Conservation (phyloP, 2,329 filamentous ascomycete genomes). For the Zymoseptoria pseudotritici region DNA sequence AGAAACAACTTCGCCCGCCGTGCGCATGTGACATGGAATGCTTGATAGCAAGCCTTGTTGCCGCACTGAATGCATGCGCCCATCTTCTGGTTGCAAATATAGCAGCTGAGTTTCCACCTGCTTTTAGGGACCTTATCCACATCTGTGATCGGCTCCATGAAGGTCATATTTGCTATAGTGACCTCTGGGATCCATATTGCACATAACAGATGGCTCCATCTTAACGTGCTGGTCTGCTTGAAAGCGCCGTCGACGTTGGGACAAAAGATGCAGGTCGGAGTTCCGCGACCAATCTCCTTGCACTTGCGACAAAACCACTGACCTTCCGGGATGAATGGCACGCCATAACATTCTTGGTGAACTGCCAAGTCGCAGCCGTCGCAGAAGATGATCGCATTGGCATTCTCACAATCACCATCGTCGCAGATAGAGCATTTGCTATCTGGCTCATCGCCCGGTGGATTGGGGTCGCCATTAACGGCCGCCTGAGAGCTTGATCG, state of each 20-base stretch:
- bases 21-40: slow-evolving; percentile 95
- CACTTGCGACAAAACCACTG: slow-evolving; percentile 98
- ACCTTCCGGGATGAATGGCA: slow-evolving; percentile 96
- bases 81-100: slow-evolving; percentile 96
- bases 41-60: slow-evolving; percentile 93
- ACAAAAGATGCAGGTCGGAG: slow-evolving; percentile 95
- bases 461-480: slow-evolving; percentile 84
- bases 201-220: slow-evolving; percentile 94
- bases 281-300: slow-evolving; percentile 84
- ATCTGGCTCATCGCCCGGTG: slow-evolving; percentile 81
- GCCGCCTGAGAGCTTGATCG: slow-evolving; percentile 90
- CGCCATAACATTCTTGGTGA: slow-evolving; percentile 97
- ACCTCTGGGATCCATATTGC: slow-evolving; percentile 99
- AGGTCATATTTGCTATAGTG: slow-evolving; percentile 86
- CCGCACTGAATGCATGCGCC: slow-evolving; percentile 97
- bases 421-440: slow-evolving; percentile 97
- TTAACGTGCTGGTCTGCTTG: slow-evolving; percentile 92
- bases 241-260: slow-evolving; percentile 96
- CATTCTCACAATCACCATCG: slow-evolving; percentile 98
- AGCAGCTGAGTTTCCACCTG: slow-evolving; percentile 78
- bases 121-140: slow-evolving; percentile 95
- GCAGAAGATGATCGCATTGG: slow-evolving; percentile 97
- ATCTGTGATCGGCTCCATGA: slow-evolving; percentile 97
- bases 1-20: slow-evolving; percentile 79
- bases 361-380: slow-evolving; percentile 96